Percentiles rank a stretch among this genome's conserved stretches.
Evolutionary conservation across 192 early-diverging fungal genomes (phyloP).

Genomic region (Endogone sp.): DNA sequence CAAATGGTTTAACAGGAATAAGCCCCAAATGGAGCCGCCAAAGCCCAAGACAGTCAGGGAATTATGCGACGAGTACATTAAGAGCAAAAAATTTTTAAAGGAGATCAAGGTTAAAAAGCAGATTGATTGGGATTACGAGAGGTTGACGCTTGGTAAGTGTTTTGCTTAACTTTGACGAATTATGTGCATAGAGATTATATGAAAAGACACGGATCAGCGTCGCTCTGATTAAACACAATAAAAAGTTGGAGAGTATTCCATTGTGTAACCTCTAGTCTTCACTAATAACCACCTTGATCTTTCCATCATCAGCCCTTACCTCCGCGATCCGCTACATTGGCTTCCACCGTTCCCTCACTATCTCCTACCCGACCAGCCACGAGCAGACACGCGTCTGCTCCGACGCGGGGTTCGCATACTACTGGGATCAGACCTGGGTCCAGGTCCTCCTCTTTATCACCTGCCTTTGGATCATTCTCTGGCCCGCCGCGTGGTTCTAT

Average conservation of each 20-base stretch:
- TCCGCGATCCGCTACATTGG: slow-evolving; percentile 6
- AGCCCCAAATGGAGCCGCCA: slow-evolving; percentile 22
- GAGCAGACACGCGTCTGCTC: slow-evolving; percentile 27
- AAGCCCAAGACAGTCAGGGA: slow-evolving; percentile 17
- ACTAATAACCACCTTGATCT: neutral
- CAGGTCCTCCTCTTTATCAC: slow-evolving; percentile 33
- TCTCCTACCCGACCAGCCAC: slow-evolving; percentile 19
- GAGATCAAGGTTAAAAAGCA: slow-evolving; percentile 37
- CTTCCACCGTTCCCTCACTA: neutral
- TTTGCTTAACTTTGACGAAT: neutral
- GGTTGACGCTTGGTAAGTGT: slow-evolving; percentile 23
- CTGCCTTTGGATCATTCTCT: slow-evolving; percentile 43
- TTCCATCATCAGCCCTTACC: neutral
- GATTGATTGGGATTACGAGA: slow-evolving; percentile 37
- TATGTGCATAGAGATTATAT: neutral
- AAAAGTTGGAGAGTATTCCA: neutral
- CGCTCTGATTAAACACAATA: neutral
- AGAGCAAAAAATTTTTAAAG: slow-evolving; percentile 20
- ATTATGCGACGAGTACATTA: slow-evolving; percentile 29
- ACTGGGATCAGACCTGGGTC: slow-evolving; percentile 14
- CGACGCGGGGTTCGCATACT: slow-evolving; percentile 18
- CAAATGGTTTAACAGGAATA: neutral
- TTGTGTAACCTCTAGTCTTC: neutral
- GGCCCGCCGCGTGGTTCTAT: slow-evolving; percentile 12
- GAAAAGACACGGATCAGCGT: too few species aligned